phyloP scores from a whole-genome alignment of 306 rosid species.

The Lathyrus tuberosus region DNA sequence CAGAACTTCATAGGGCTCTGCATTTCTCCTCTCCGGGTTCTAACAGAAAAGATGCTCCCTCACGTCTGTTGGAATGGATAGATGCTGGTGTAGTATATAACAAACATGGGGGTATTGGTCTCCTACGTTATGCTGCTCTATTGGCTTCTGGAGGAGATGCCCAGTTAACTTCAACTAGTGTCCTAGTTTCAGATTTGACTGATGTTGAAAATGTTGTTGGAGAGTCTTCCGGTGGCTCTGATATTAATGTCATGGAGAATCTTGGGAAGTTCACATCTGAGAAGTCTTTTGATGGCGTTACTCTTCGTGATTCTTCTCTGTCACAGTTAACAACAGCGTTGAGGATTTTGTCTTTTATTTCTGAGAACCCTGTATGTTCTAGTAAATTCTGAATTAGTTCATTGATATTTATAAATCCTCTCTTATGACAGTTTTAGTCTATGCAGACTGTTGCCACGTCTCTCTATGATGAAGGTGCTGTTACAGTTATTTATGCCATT shows the following conservation, averaged over 20 bases:
- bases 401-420: conserved; percentile 30
- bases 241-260: conserved; percentile 94
- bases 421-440: conserved; percentile 41
- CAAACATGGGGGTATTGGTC: conserved; percentile 89
- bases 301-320: conserved; percentile 86
- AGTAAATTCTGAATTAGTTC: conserved; percentile 33
- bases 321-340: conserved; percentile 93
- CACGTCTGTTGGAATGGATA: conserved; percentile 94
- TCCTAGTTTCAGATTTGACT: conserved; percentile 81
- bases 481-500: conserved; percentile 77
- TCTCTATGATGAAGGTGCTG: conserved; percentile 89
- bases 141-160: conserved; percentile 98
- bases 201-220: conserved; percentile 86
- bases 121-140: conserved; percentile 87
- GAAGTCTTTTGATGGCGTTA: conserved; percentile 89
- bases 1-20: conserved; percentile 86
- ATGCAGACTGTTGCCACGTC: conserved; percentile 81
- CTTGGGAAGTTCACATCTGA: conserved; percentile 86
- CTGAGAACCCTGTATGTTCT: conserved; percentile 86
- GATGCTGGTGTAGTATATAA: conserved; percentile 93
- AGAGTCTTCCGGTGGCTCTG: conserved; percentile 73
- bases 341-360: conserved; percentile 90
- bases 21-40: conserved; percentile 94
- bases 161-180: conserved; percentile 70
- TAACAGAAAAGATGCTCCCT: conserved; percentile 93